Conservation (phyloP, 163 green algal genomes). For the Chlorella variabilis region DNA sequence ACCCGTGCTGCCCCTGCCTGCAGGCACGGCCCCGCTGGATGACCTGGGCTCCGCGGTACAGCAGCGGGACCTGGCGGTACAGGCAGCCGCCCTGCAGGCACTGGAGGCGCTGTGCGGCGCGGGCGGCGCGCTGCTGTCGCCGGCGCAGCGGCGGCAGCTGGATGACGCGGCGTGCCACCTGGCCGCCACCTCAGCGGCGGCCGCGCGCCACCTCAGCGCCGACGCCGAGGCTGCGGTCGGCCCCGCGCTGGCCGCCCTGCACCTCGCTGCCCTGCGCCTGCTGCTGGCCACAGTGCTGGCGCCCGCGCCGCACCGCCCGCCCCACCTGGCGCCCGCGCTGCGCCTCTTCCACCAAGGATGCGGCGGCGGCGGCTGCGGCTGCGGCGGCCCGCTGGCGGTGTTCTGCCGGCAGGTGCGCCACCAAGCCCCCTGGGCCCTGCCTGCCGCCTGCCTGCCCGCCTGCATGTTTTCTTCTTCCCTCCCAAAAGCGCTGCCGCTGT, state of each 20-base stretch:
- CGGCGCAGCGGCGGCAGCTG: conserved; percentile 43
- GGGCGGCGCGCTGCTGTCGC: conserved; percentile 40
- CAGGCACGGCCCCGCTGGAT: background rate
- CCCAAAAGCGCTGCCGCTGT: no score
- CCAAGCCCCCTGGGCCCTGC: no score
- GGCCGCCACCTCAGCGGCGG: conserved; percentile 41
- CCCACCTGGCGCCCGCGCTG: conserved; percentile 59
- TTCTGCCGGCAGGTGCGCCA: conserved; percentile 24
- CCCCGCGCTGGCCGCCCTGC: conserved; percentile 31
- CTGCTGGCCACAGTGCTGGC: conserved; percentile 68
- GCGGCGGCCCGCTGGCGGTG: conserved; percentile 15
- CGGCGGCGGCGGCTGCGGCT: background rate
- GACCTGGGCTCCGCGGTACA: conserved; percentile 10
- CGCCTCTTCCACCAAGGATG: conserved; percentile 54
- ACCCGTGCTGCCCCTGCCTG: no score
- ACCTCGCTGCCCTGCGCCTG: conserved; percentile 51
- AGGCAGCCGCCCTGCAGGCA: conserved; percentile 42
- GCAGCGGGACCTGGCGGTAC: conserved; percentile 25
- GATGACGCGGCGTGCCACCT: conserved; percentile 58
- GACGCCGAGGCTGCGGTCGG: conserved; percentile 11
- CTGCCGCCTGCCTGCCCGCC: no score
- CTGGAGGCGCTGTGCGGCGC: conserved; percentile 39
- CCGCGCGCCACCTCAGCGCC: background rate
- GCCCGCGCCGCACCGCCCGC: conserved; percentile 49
- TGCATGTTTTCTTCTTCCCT: no score